Base-by-base conservation (phyloP, 768 basidiomycete genomes). In the Podaxis pistillaris region DNA sequence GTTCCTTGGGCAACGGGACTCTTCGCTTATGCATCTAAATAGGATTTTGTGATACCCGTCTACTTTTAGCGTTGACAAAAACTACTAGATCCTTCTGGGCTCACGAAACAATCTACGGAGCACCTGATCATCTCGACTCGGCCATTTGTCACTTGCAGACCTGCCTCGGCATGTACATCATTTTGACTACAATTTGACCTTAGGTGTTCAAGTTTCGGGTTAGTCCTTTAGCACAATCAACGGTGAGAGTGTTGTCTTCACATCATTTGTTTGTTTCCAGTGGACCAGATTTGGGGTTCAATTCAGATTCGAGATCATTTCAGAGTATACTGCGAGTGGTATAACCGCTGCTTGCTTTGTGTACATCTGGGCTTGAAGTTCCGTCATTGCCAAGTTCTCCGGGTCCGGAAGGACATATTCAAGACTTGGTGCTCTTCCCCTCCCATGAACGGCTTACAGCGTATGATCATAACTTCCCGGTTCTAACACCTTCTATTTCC, bases 401-500 rank as follows among this genome's bases (percentile, higher is more conserved):
- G 73, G 76, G 13, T 62, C 66, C n/a, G 17, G 58, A 56, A 9
- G 63, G 63, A 7, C 75, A 75, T 15, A 66, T 72, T 36, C 72
- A 73, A 33, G 75, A 79, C 56, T 80, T 49, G 78, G 74, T 11
- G 74, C 73, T 12, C 79, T 79, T 62, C 75, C 78, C 66, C 28
- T 7, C 28, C 28, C 28, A 33, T 33, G 9, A 9, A 9, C 33
- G 33, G 33, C 33, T 33, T 33, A 9, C 33, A 8, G 33, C 33
- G 9, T 33, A 33, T 33, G 33, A 33, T 9, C 8, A 2, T 33
- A 2, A 33, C 33, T 33, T 33, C 8, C 33, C 8, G 33, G 33
- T 33, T 33, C 81, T 1, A 80, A 76, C 0, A 66, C 76, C 0
- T 88, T 87, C 72, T 89, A 79, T 74, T 91, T 89, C 63, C 76